Conservation (phyloP, 257 asterid species). For the Solanum pinnatisectum region DNA sequence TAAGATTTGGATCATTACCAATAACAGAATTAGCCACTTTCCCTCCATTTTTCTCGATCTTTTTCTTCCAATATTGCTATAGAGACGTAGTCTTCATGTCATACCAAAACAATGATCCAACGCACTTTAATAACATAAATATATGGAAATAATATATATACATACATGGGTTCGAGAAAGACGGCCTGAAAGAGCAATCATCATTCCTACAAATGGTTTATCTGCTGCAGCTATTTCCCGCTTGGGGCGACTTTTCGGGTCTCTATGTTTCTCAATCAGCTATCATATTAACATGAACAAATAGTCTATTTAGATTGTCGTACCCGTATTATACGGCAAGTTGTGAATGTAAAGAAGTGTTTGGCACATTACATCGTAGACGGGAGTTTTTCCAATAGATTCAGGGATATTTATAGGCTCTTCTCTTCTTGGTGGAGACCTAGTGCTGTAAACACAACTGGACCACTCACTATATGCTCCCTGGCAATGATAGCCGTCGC, state of each 20-base stretch:
- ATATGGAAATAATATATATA: conserved; percentile 24
- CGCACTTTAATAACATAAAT: not conserved
- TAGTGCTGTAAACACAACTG: conserved; percentile 43
- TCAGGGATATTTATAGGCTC: conserved; percentile 54
- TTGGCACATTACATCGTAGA: conserved; percentile 31
- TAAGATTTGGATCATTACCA: conserved; percentile 25
- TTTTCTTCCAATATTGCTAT: conserved; percentile 75
- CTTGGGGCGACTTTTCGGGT: conserved; percentile 22
- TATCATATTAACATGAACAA: conserved; percentile 8
- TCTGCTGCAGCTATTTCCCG: conserved; percentile 6
- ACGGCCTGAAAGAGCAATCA: conserved; percentile 71
- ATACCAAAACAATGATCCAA: not conserved
- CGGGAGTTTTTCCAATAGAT: conserved; percentile 32
- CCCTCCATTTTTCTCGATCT: conserved; percentile 77
- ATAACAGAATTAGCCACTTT: conserved; percentile 53
- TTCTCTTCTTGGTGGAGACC: conserved; percentile 50
- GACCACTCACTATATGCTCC: conserved; percentile 76
- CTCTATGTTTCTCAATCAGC: conserved; percentile 43
- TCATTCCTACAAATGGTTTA: conserved; percentile 55
- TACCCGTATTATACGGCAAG: not conserved
- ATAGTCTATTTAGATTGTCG: not conserved
- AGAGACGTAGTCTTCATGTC: not conserved
- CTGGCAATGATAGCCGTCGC: conserved; percentile 27
- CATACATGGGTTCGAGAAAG: conserved; percentile 55
- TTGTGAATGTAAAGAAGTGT: not conserved